Percentiles rank a stretch among this genome's conserved stretches.
Conservation (phyloP, 2,329 filamentous ascomycete genomes). For the Pseudogymnoascus sp. region DNA sequence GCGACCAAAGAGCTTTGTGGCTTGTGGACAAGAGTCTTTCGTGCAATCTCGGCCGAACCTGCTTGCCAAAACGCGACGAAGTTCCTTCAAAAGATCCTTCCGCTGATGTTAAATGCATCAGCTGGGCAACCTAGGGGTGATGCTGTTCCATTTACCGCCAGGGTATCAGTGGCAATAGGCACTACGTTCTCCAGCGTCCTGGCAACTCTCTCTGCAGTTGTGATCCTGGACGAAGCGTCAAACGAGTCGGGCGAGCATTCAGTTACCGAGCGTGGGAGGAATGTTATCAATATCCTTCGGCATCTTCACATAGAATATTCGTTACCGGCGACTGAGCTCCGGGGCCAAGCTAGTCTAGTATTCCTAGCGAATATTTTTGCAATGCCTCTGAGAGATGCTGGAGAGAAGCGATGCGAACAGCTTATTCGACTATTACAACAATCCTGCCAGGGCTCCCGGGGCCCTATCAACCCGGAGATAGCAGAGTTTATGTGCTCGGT, state of each 20-base stretch:
- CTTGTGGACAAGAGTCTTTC: constrained; percentile 35
- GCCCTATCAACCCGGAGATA: constrained; percentile 13
- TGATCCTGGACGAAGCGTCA: constrained; percentile 23
- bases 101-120: not conserved
- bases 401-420: not conserved
- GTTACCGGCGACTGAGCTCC: not conserved
- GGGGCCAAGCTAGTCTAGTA: not conserved
- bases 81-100: constrained; percentile 14
- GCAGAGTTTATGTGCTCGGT: constrained; percentile 37
- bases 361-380: constrained; percentile 7
- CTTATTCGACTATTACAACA: not conserved
- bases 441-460: not conserved
- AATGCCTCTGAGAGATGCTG: not conserved
- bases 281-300: constrained; percentile 5
- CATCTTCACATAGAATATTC: constrained; percentile 10
- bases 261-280: not conserved
- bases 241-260: not conserved
- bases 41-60: constrained; percentile 28
- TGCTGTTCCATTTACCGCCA: not conserved
- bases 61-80: constrained; percentile 15
- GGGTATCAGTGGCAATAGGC: constrained; percentile 17
- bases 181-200: constrained; percentile 37
- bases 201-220: constrained; percentile 33
- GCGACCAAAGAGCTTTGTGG: constrained; percentile 34
- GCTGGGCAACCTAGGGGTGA: not conserved